These are phyloP conservation scores for Fusarium metavorans DNA, from an alignment of 2,329 filamentous ascomycete genomes.

Conservation along the genomic window DNA sequence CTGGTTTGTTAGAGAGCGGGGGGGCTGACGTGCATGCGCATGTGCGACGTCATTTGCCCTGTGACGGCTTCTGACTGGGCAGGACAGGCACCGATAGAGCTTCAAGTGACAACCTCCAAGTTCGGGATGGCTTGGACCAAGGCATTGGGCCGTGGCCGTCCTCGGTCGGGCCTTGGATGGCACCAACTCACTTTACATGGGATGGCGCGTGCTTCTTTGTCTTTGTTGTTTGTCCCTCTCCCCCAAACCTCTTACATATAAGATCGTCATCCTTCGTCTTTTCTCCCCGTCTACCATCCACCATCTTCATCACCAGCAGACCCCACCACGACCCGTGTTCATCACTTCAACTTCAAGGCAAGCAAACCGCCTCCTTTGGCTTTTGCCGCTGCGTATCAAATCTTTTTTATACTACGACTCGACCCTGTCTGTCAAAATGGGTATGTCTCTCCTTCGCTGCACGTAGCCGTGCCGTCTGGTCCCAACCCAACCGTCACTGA, in stretches of 20 bases:
- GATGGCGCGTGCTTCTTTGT: slow-evolving; percentile 9
- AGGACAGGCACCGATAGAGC: neutral
- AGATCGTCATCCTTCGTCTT: slow-evolving; percentile 32
- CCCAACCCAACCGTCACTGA: slow-evolving; percentile 38
- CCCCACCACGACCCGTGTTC: slow-evolving; percentile 26
- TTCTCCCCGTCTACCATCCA: slow-evolving; percentile 1
- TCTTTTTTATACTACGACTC: neutral
- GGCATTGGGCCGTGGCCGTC: slow-evolving; percentile 17
- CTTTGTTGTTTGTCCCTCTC: neutral
- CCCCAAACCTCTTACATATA: slow-evolving; percentile 34
- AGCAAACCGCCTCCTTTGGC: slow-evolving; percentile 11
- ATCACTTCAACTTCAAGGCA: neutral
- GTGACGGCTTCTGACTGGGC: slow-evolving; percentile 25
- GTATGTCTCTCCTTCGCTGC: slow-evolving; percentile 33
- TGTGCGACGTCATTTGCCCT: slow-evolving; percentile 43
- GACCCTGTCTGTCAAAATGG: slow-evolving; percentile 33
- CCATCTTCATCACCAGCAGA: slow-evolving; percentile 12
- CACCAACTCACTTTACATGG: neutral
- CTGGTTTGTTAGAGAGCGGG: slow-evolving; percentile 37
- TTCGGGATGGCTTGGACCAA: slow-evolving; percentile 20
- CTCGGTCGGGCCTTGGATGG: slow-evolving; percentile 9
- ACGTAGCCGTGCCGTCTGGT: slow-evolving; percentile 14
- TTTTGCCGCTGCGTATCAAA: slow-evolving; percentile 24
- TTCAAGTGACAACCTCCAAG: neutral
- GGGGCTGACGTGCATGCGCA: slow-evolving; percentile 44